phyloP scores from a whole-genome alignment of 2,329 filamentous ascomycete species.

The Aspergillus tamarii region DNA sequence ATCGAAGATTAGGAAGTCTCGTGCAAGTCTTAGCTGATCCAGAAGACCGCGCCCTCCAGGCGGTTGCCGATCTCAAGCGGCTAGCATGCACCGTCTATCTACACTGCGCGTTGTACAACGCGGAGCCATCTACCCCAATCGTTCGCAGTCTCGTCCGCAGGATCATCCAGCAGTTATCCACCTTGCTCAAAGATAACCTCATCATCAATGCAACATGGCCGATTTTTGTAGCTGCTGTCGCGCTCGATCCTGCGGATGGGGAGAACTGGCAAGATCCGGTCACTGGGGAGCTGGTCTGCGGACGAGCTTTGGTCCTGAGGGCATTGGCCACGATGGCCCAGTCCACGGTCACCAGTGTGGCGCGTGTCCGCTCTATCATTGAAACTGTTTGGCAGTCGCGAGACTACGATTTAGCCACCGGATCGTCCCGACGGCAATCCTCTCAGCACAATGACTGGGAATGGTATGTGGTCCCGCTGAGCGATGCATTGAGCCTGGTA shows the following conservation, averaged over 20 bases:
- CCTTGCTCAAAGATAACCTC: neutral
- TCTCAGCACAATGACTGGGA: slow-evolving; percentile 12
- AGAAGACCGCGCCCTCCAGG: neutral
- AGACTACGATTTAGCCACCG: slow-evolving; percentile 22
- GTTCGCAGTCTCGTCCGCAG: neutral
- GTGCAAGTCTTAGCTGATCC: neutral
- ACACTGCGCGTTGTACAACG: neutral
- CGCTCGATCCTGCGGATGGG: slow-evolving; percentile 38
- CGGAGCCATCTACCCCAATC: neutral
- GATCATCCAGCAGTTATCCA: neutral
- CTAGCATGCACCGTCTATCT: slow-evolving; percentile 5
- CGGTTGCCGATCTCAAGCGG: slow-evolving; percentile 4
- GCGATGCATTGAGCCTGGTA: slow-evolving; percentile 9
- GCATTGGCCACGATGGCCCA: slow-evolving; percentile 9
- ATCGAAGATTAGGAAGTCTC: neutral
- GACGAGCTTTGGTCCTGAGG: neutral
- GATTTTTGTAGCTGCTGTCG: slow-evolving; percentile 31
- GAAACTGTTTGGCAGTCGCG: slow-evolving; percentile 44
- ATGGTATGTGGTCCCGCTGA: slow-evolving; percentile 10
- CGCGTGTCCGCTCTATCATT: slow-evolving; percentile 42
- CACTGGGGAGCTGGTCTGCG: neutral
- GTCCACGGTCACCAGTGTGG: slow-evolving; percentile 33
- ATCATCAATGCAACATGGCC: slow-evolving; percentile 24
- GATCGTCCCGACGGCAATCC: neutral
- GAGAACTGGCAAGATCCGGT: slow-evolving; percentile 31